Percentiles rank a stretch among this genome's conserved stretches.
Evolutionary conservation across 768 basidiomycete species (phyloP).

Genomic region (Leccinum subgranulosum): DNA sequence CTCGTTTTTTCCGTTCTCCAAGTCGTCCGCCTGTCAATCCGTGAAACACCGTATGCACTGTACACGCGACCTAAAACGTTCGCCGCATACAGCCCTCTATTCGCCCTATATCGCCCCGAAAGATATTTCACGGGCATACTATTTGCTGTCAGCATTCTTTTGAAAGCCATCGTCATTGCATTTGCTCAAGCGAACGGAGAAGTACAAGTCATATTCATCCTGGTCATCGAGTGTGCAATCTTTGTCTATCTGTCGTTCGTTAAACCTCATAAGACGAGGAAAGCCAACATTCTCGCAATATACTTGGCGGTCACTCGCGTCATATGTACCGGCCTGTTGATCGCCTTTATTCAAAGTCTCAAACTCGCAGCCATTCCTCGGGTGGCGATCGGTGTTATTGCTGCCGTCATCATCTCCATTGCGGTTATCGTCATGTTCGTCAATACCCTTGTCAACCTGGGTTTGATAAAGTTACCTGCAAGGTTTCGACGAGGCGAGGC

Average conservation of each 20-base stretch:
- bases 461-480: conserved; percentile 28
- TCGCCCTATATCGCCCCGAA: conserved; percentile 60
- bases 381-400: conserved; percentile 74
- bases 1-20: conserved; percentile 49
- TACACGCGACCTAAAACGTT: conserved; percentile 36
- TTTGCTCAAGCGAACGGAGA: conserved; percentile 59
- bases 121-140: conserved; percentile 68
- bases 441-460: conserved; percentile 57
- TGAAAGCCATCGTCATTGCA: conserved; percentile 71
- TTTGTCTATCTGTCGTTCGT: conserved; percentile 50
- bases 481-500: conserved; percentile 15
- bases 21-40: conserved; percentile 47
- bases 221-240: conserved; percentile 64
- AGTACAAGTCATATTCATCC: conserved; percentile 64
- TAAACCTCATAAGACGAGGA: conserved; percentile 63
- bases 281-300: conserved; percentile 66
- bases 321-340: conserved; percentile 64
- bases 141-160: conserved; percentile 53
- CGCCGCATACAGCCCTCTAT: conserved; percentile 53
- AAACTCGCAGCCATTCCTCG: conserved; percentile 72
- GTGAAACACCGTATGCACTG: conserved; percentile 37
- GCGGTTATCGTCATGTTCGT: conserved; percentile 66
- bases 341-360: conserved; percentile 72
- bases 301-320: conserved; percentile 69
- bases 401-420: conserved; percentile 68